Base-by-base conservation (phyloP, 2,329 filamentous ascomycete genomes). In the Hypomyces rosellus region DNA sequence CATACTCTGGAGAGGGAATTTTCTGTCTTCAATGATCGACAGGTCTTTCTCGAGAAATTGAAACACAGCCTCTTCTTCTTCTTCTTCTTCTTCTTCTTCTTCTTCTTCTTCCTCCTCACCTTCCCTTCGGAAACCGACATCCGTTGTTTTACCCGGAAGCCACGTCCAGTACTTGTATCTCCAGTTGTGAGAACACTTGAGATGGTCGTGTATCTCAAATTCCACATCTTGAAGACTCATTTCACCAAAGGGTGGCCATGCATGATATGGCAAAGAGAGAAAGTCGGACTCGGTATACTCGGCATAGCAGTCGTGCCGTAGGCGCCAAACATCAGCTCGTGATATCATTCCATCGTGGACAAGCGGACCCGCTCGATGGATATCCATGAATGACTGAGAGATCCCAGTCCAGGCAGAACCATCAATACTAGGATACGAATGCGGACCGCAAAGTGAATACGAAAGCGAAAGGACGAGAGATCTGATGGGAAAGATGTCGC, bases 321-420 rank as follows among this genome's bases (percentile, higher is more conserved):
- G 16, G 12, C 45, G 45, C 45, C 45, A 48, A 9, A 48, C 36
- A 33, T 48, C 45, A n/a, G 36, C 36, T 20, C 45, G 5, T 20
- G 39, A 42, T 42, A 20, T 20, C 39, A 13, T 42, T 7, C 42
- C 42, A 9, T 34, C 22, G 3, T 6, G 20, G 25, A 45, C 6
- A 8, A n/a, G n/a, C 2, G 42, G 42, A 6, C 42, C 8, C 3
- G 14, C 11, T 18, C 22, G 22, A 34, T 7, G 8, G n/a, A n/a
- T 33, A 33, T 45, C 42, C 42, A 33, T 34, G 22, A 45, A 45
- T 3, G 42, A 33, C 20, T 18, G 8, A n/a, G 42, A 30, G 8
- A 14, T 45, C 3, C 42, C 30, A 3, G 42, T 45, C 42, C 20
- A 45, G 2, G 22, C 42, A 6, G 42, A 4, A 14, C 12, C 6